Evolutionary conservation across 2,329 filamentous ascomycete genomes (phyloP), one percentile per base, ranked within the genome.

Genomic region (Aureobasidium subglaciale): DNA sequence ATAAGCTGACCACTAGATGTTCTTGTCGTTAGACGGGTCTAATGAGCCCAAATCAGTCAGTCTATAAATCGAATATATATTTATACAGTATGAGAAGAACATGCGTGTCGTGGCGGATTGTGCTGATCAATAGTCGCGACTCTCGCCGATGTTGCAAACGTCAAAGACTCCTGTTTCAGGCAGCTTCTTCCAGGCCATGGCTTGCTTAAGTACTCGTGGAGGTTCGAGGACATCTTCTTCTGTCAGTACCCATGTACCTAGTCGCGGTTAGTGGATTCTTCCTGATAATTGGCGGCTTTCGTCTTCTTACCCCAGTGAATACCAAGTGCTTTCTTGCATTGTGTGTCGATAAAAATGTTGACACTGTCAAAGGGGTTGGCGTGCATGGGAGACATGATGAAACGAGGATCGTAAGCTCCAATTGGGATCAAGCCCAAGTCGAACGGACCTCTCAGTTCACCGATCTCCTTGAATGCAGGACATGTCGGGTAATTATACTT

Each of bases 391-490:
- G 85, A 90, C 76, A 93, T 91, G 59, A 93, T 70, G 63, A 70
- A 78, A 22, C 88, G 78, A 0, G 87, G 88, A 58, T 82, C 77
- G 70, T 96, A 96, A 2, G 91, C 92, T 53, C 92, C 92, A 62
- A 97, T 96, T 35, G 92, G 92, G 61, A 97, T 93, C 55, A 96
- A 73, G 0, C 92, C 92, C 6, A 97, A 80, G 68, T 96, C 90
- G 64, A 96, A 96, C 0, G 90, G 89, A 0, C 92, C 91, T 30
- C 89, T 79, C 52, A 86, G 78, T 15, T 83, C 73, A 59, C 92
- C 92, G 59, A 96, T 90, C 69, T 95, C 80, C 59, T 82, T 80
- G 73, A 96, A 96, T 48, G 90, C 89, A 7, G 91, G 91, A 67
- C 88, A 95, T 20, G 77, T 73, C 4, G 91, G 90, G 50, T 85